These are phyloP conservation scores for Amphibolis antarctica DNA, from an alignment of 106 monocot species.

Conservation along the genomic window DNA sequence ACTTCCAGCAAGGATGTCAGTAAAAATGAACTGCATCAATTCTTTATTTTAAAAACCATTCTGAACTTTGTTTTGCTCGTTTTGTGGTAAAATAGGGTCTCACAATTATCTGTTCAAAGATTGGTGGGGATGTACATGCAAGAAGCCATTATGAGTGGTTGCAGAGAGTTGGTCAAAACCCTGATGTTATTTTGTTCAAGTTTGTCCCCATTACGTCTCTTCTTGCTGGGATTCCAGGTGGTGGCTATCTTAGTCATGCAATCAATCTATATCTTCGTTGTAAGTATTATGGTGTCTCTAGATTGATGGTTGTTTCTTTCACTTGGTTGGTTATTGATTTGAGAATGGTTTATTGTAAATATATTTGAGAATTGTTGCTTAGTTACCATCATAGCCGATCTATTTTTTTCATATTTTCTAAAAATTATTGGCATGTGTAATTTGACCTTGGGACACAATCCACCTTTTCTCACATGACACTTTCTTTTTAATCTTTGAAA, in stretches of 20 bases:
- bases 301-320: too few relatives aligned
- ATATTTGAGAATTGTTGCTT: too few relatives aligned
- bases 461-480: too few relatives aligned
- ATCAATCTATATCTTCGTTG: slow-evolving; percentile 95
- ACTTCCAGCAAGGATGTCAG: slow-evolving; percentile 87
- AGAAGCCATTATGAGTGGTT: slow-evolving; percentile 67
- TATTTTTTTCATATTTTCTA: too few relatives aligned
- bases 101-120: slow-evolving; percentile 71
- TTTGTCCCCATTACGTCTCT: slow-evolving; percentile 93
- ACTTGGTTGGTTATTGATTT: too few relatives aligned
- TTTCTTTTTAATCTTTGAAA: too few relatives aligned
- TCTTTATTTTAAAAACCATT: neutral
- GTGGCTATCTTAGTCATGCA: slow-evolving; percentile 96
- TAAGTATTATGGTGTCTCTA: slow-evolving; percentile 26
- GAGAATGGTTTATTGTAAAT: too few relatives aligned
- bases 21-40: neutral
- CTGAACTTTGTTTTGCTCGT: neutral
- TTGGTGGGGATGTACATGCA: slow-evolving; percentile 55
- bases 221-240: slow-evolving; percentile 78
- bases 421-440: too few relatives aligned
- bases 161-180: slow-evolving; percentile 57
- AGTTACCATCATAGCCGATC: too few relatives aligned
- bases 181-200: slow-evolving; percentile 82
- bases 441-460: too few relatives aligned
- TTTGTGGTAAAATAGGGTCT: slow-evolving; percentile 58